Percentiles rank a stretch among this genome's conserved stretches.
phyloP scores from a whole-genome alignment of 2,329 filamentous ascomycete genomes.

The Neopestalotiopsis sp. region DNA sequence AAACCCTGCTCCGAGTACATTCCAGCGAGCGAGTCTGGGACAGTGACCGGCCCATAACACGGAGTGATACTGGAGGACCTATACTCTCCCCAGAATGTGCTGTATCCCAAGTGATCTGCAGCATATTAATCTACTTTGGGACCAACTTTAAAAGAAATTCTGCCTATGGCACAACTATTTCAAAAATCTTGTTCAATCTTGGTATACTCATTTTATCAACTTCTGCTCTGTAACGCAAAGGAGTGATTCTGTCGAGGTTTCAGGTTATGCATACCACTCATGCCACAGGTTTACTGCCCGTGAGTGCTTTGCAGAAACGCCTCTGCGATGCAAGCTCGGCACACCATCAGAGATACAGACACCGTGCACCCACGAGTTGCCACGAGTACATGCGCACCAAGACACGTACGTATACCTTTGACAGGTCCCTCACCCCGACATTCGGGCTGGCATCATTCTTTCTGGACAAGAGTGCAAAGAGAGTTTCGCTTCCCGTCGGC shows the following conservation, averaged over 20 bases:
- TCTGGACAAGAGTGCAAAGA: not conserved
- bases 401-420: not conserved
- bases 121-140: not conserved
- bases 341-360: not conserved
- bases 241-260: not conserved
- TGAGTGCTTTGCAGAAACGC: constrained; percentile 8
- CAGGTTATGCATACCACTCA: constrained; percentile 9
- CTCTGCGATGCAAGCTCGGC: not conserved
- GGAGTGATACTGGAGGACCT: not conserved
- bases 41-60: not conserved
- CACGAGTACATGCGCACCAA: constrained; percentile 5
- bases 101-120: not conserved
- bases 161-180: not conserved
- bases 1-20: not conserved
- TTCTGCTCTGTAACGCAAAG: not conserved
- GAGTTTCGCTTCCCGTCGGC: not conserved
- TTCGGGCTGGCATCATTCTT: not conserved
- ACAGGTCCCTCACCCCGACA: not conserved
- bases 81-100: not conserved
- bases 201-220: not conserved
- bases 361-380: constrained; percentile 14
- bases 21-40: not conserved
- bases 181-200: not conserved
- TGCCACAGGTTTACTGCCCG: not conserved
- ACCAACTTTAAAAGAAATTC: not conserved